Evolutionary conservation across 192 early-diverging fungal genomes (phyloP), one percentile per base, ranked within the genome.

Genomic region (Gamsiella multidivaricata): DNA sequence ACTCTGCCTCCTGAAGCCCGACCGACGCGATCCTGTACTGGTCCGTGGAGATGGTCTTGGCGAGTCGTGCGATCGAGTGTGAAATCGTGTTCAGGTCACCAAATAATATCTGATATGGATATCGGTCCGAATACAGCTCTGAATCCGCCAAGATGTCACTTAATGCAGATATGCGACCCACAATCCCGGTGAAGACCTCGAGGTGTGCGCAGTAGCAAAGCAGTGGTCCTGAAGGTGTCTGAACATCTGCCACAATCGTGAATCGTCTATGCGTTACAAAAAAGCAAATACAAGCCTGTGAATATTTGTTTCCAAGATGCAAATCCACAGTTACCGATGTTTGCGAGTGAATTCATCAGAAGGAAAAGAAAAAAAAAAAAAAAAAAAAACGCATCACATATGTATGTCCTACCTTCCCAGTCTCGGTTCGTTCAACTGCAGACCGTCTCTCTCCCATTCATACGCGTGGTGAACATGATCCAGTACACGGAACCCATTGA

Each of bases 11-110:
- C 11, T 88, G 81, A 56, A 61, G 72, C 2, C 91, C 91, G 12
- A 93, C 33, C 0, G 87, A 89, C 12, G 86, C 78, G 54, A 87
- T 84, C 14, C 93, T 82, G 65, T 90, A 91, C 75, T 85, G 84
- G 64, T 92, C 93, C 11, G 76, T 80, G 8, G 85, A 82, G 63
- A 89, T 91, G 33, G 65, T 74, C 8, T 88, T 87, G 36, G 90
- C 90, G 3, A 94, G 65, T 9, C 93, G 82, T 3, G 88, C 91
- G 31, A 92, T 83, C 18, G 91, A 93, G 61, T 93, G 93, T 3
- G 87, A 90, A 81, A 92, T 91, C 0, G 93, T 94, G 65, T 94
- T 94, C 28, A 94, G 59, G 61, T 94, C 93, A 28, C 93, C 93
- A 68, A 88, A 88, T 8, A 94, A 75, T 20, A 91, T 52, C 69